A percentile compares a stretch with the other conserved stretches of the same genome.
phyloP scores from a whole-genome alignment of 1,139 yeast genomes.

The Pichia inconspicua region DNA sequence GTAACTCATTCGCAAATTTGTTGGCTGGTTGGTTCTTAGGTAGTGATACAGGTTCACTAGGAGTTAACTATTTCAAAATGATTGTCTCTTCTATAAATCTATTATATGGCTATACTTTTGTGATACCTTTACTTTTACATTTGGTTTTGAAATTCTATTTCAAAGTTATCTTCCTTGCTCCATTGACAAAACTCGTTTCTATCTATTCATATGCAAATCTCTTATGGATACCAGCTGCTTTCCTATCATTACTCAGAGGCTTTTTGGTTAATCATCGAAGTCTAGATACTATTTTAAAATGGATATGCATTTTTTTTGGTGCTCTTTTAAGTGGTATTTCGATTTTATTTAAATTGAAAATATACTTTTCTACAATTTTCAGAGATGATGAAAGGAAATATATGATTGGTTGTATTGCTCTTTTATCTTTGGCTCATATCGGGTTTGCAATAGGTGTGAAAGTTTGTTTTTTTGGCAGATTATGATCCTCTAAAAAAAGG shows the following conservation, averaged over 20 bases:
- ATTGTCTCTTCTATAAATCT: constrained; percentile 59
- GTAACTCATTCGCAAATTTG: constrained; percentile 57
- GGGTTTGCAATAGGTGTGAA: constrained; percentile 41
- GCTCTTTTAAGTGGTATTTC: constrained; percentile 44
- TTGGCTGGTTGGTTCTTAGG: constrained; percentile 30
- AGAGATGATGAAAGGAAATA: constrained; percentile 28
- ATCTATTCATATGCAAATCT: constrained; percentile 75
- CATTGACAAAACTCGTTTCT: constrained; percentile 41
- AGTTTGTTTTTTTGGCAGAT: constrained; percentile 40
- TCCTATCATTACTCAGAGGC: constrained; percentile 45
- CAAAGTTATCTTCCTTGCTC: constrained; percentile 32
- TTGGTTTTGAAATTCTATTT: constrained; percentile 38
- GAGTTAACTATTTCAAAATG: constrained; percentile 39
- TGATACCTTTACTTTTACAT: constrained; percentile 52
- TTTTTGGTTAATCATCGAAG: constrained; percentile 33
- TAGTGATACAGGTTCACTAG: constrained; percentile 23
- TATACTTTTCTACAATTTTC: constrained; percentile 34
- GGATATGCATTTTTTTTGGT: constrained; percentile 41
- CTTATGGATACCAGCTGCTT: constrained; percentile 72
- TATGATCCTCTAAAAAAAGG: constrained; percentile 1
- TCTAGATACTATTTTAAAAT: constrained; percentile 32
- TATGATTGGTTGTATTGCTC: constrained; percentile 21
- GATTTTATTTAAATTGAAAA: constrained; percentile 37
- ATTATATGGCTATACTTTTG: constrained; percentile 64
- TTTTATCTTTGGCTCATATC: constrained; percentile 34